Evolutionary conservation across 805 yeast genomes (phyloP), one percentile per base, ranked within the genome.

Genomic region (Kregervanrija pseudodelftensis): DNA sequence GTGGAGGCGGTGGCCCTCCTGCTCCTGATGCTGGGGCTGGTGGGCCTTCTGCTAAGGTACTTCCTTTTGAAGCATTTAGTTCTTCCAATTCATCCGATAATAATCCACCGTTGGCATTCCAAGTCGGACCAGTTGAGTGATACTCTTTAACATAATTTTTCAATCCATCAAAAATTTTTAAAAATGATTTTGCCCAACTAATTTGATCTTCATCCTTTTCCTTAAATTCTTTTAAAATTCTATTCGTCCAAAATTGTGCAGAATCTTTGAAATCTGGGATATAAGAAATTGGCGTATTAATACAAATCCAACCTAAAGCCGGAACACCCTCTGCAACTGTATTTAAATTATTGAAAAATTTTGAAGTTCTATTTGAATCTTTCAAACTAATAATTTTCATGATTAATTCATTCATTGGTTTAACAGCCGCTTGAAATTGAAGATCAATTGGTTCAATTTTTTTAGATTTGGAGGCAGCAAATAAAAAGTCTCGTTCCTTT

Each of bases 231-330:
- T 90, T 90, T 61, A 90, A 66, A 37, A 91, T 82, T 55, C 95
- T 78, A 67, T 93, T 90, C 10, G 95, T 77, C 89, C 97, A 93
- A 67, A 93, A 93, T 62, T 84, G 91, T 33, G 96, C 85, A 15
- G 95, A 79, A 59, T 93, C 99, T 60, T 83, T 85, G 66, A 81
- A 85, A 52, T 90, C 96, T 3, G 84, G 77, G 45, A 93, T 75
- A 51, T 73, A 76, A 0, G 87, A 77, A 12, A 84, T 77, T 1
- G 97, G 96, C 4, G 87, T 79, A 3, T 73, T 77, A 5, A 77
- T 76, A 14, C 86, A 79, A 49, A 91, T 76, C 99, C 99, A 93
- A 17, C 95, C 95, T 43, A 90, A 70, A 7, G 85, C 87, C 10
- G 96, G 89, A 9, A 85, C 78, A 41, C 96, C 97, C 60, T 93